Evolutionary conservation across 75 land plant genomes (phyloP).

Genomic region (Azolla pinnata): DNA sequence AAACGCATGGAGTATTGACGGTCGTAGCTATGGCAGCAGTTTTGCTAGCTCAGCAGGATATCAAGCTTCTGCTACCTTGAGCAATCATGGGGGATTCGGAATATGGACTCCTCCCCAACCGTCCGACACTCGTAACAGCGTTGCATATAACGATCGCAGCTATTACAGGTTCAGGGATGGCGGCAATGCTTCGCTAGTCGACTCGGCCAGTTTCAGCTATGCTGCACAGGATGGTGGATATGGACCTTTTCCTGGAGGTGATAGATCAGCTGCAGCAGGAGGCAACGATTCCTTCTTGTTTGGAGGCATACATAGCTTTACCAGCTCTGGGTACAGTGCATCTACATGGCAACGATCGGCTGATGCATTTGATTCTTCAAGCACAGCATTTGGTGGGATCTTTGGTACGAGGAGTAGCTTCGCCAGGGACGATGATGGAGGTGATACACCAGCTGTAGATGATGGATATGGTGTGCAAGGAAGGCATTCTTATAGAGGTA

Average conservation of each 20-base stretch:
- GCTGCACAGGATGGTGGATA: neutral
- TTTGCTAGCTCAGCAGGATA: neutral
- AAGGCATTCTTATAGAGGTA: too few relatives aligned
- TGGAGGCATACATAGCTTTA: conserved; percentile 32
- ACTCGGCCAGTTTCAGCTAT: neutral
- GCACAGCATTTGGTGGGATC: too few relatives aligned
- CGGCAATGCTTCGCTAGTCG: neutral
- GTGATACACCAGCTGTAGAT: too few relatives aligned
- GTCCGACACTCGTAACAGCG: neutral
- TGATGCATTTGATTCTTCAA: too few relatives aligned
- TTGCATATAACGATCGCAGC: neutral
- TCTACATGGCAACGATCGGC: conserved; percentile 66
- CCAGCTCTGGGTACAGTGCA: conserved; percentile 49
- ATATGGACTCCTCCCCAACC: neutral
- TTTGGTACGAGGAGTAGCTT: too few relatives aligned
- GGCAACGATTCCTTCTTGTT: conserved; percentile 6
- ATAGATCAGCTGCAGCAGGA: conserved; percentile 25
- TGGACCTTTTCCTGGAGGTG: conserved; percentile 2
- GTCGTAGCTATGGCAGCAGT: neutral
- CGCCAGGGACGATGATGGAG: too few relatives aligned
- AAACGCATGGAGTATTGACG: neutral
- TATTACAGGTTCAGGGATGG: neutral
- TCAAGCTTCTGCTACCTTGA: neutral
- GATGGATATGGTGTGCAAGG: too few relatives aligned
- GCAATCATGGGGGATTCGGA: neutral